phyloP scores from a whole-genome alignment of 2,329 filamentous ascomycete genomes.

The Trichoderma sp. region DNA sequence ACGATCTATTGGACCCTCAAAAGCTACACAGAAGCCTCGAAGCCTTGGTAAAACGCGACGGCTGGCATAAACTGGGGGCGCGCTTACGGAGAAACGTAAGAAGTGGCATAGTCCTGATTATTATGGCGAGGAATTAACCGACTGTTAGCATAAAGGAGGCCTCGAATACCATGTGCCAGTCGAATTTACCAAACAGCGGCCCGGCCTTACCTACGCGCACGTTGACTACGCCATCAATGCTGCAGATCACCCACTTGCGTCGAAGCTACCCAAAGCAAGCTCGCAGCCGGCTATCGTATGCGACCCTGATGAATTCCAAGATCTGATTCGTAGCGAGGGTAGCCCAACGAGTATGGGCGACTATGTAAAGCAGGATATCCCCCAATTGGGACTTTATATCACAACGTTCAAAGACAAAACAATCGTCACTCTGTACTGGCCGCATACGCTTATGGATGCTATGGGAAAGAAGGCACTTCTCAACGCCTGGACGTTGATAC shows the following conservation, averaged over 20 bases:
- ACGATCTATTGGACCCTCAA: neutral
- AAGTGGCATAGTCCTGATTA: neutral
- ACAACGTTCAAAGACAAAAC: neutral
- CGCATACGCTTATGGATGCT: neutral
- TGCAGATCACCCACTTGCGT: neutral
- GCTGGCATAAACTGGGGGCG: neutral
- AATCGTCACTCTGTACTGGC: neutral
- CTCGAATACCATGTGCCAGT: constrained; percentile 1
- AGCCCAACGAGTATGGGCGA: neutral
- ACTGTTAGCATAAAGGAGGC: neutral
- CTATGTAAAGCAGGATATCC: neutral
- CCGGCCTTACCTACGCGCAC: neutral
- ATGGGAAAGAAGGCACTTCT: neutral
- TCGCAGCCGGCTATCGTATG: neutral
- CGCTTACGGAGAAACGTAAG: neutral
- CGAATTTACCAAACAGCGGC: neutral
- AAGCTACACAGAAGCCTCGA: neutral
- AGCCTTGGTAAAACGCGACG: neutral
- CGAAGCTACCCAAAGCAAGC: neutral
- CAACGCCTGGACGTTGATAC: neutral
- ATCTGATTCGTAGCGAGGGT: neutral
- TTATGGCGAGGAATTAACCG: neutral
- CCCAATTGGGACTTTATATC: neutral
- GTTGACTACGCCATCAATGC: neutral
- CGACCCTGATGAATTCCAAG: neutral